A percentile compares a stretch with the other conserved stretches of the same genome.
These are phyloP conservation scores for Coemansia sp. DNA, from an alignment of 192 early-diverging fungal species.

Conservation along the genomic window DNA sequence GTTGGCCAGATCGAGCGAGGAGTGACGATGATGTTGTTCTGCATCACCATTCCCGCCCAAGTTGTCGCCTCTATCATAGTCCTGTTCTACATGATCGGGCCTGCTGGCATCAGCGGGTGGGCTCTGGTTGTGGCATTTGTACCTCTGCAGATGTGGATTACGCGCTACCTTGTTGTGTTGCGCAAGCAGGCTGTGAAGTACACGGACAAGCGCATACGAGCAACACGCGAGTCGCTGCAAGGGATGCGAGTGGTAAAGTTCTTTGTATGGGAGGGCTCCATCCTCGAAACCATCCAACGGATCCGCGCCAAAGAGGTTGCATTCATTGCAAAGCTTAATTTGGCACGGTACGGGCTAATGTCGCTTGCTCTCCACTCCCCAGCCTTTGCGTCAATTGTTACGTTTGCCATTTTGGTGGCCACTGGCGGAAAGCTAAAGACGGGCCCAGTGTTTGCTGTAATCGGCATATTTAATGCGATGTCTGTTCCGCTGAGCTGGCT, in stretches of 20 bases:
- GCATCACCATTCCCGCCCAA: conserved; percentile 44
- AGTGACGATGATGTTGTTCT: conserved; percentile 36
- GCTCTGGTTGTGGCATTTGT: conserved; percentile 40
- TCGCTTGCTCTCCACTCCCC: conserved; percentile 46
- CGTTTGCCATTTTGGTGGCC: conserved; percentile 30
- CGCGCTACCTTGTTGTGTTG: conserved; percentile 31
- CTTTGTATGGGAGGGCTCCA: conserved; percentile 63
- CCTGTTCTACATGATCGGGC: conserved; percentile 45
- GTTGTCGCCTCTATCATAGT: conserved; percentile 41
- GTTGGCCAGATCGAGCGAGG: conserved; percentile 55
- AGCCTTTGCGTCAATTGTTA: conserved; percentile 43
- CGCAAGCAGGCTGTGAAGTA: conserved; percentile 26
- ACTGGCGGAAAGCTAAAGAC: conserved; percentile 32
- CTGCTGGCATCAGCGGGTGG: conserved; percentile 35
- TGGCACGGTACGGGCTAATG: conserved; percentile 42
- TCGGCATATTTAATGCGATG: conserved; percentile 54
- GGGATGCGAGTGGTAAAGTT: conserved; percentile 72
- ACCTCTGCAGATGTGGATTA: conserved; percentile 51
- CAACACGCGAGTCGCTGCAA: conserved; percentile 57
- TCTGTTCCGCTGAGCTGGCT: conserved; percentile 47
- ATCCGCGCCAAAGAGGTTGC: conserved; percentile 37
- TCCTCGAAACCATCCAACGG: conserved; percentile 26
- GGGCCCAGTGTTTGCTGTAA: conserved; percentile 48
- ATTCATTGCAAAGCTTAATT: conserved; percentile 37
- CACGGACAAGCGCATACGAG: conserved; percentile 52